Percentiles rank a stretch among this genome's conserved stretches.
Conservation (phyloP, 2,329 filamentous ascomycete species). For the Thyridium curvatum region DNA sequence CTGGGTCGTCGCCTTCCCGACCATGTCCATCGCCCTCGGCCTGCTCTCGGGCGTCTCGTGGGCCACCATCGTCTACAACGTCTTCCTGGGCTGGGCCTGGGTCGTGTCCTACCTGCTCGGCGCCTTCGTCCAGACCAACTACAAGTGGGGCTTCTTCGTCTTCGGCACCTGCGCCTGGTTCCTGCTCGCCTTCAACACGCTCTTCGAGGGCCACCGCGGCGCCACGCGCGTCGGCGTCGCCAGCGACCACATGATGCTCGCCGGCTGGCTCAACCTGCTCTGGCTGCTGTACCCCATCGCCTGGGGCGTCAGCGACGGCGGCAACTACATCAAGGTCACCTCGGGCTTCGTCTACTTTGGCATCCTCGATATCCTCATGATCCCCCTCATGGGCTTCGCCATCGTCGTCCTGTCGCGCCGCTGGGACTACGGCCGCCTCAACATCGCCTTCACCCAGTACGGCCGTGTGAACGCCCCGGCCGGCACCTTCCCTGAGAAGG, state of each 20-base stretch:
- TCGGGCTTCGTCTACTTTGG: constrained; percentile 44
- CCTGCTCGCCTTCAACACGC: constrained; percentile 37
- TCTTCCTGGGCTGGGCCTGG: constrained; percentile 45
- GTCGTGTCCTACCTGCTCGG: constrained; percentile 41
- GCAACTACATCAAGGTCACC: constrained; percentile 41
- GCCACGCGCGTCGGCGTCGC: constrained; percentile 33
- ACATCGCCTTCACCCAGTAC: constrained; percentile 49
- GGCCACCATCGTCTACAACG: constrained; percentile 46
- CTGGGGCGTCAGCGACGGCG: constrained; percentile 45
- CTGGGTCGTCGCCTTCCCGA: constrained; percentile 46
- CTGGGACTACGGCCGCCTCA: constrained; percentile 46
- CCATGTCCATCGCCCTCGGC: constrained; percentile 37
- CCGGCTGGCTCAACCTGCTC: constrained; percentile 41
- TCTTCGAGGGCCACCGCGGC: constrained; percentile 27
- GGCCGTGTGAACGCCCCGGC: constrained; percentile 36
- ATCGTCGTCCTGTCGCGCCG: constrained; percentile 36
- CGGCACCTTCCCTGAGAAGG: constrained; percentile 42
- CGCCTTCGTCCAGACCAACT: constrained; percentile 39
- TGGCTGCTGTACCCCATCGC: constrained; percentile 51
- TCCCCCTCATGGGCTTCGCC: constrained; percentile 34
- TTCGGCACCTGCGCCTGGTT: constrained; percentile 43
- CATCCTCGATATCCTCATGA: constrained; percentile 42
- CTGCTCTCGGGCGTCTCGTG: constrained; percentile 47
- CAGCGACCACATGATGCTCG: constrained; percentile 37
- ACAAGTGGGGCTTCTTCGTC: constrained; percentile 53